Base-by-base conservation (phyloP, 495 filamentous ascomycete species). In the Penicillium parvum region DNA sequence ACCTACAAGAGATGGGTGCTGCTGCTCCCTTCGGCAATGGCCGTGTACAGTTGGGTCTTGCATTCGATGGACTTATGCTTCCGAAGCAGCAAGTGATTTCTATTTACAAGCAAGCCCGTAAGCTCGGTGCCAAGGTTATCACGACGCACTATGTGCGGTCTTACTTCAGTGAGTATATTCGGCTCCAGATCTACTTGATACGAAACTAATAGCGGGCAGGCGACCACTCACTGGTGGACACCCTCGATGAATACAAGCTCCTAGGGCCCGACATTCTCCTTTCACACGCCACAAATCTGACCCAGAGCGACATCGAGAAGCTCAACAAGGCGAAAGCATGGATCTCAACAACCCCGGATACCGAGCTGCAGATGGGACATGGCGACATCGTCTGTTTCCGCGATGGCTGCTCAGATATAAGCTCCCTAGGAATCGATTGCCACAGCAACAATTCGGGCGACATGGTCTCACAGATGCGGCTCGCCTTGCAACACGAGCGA, bases 391-490 rank as follows among this genome's bases (percentile, higher is more conserved):
- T 65, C 18, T 61, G 57, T 23, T 65, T 64, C 29, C 49, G 34
- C 8, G 35, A 51, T 0, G 60, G 50, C n/a, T 52, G 60, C 6
- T 42, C 45, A 10, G 26, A 38, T 3, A 47, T 63, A 32, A 52
- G 54, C 30, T 68, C 66, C 6, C 50, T 79, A 9, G 76, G 76
- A 7, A 50, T 75, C 10, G 73, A 78, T 44, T 76, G 71, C 37
- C 73, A 78, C 47, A 64, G 52, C 34, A 68, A 61, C 40, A 63
- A 63, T 18, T 56, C 64, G 2, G 57, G 49, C 2, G 63, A 63
- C 22, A 63, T 77, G 4, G 47, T 68, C 10, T 58, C 58, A n/a
- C 71, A 76, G 50, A 68, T 74, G 58, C 57, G 69, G 2, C 32
- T 74, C 11, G 60, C 59, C 3, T 47, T 79, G 20, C 70, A 72